phyloP scores from a whole-genome alignment of 2,329 filamentous ascomycete genomes.

The Chaetomiaceae sp. region DNA sequence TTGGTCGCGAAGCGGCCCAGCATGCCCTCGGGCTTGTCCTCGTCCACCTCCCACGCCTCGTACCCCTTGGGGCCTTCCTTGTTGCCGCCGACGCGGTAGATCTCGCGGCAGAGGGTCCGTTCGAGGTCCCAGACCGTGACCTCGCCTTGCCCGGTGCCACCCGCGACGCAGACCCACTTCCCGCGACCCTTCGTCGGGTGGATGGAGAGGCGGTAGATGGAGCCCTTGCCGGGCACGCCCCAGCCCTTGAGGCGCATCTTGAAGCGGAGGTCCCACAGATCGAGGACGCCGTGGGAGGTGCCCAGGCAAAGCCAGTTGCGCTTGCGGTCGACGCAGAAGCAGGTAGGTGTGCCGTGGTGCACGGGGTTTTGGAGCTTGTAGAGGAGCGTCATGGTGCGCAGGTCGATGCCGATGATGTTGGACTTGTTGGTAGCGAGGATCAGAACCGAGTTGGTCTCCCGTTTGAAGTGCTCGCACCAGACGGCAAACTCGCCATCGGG shows the following conservation, averaged over 20 bases:
- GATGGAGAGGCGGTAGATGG: conserved; percentile 74
- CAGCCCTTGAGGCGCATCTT: conserved; percentile 80
- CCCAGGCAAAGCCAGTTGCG: conserved; percentile 88
- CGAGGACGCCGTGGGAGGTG: conserved; percentile 86
- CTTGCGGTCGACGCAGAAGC: conserved; percentile 81
- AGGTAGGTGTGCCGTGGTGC: conserved; percentile 86
- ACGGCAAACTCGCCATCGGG: conserved; percentile 70
- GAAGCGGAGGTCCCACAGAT: conserved; percentile 97
- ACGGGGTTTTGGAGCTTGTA: conserved; percentile 82
- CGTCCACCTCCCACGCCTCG: conserved; percentile 83
- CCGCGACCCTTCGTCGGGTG: conserved; percentile 76
- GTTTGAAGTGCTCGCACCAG: conserved; percentile 88
- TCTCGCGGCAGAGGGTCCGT: conserved; percentile 80
- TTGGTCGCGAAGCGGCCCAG: conserved; percentile 77
- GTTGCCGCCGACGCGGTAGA: conserved; percentile 68
- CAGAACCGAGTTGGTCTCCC: conserved; percentile 76
- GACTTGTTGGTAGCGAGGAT: conserved; percentile 83
- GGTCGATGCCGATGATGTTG: conserved; percentile 76
- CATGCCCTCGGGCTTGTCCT: conserved; percentile 82
- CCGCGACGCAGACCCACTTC: conserved; percentile 82
- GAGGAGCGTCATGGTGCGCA: conserved; percentile 78
- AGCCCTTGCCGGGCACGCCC: conserved; percentile 75
- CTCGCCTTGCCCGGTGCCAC: conserved; percentile 81
- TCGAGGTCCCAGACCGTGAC: conserved; percentile 95
- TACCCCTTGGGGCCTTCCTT: conserved; percentile 63